Evolutionary conservation across 257 asterid genomes (phyloP), one percentile per base, ranked within the genome.

Genomic region (Rehmannia glutinosa): DNA sequence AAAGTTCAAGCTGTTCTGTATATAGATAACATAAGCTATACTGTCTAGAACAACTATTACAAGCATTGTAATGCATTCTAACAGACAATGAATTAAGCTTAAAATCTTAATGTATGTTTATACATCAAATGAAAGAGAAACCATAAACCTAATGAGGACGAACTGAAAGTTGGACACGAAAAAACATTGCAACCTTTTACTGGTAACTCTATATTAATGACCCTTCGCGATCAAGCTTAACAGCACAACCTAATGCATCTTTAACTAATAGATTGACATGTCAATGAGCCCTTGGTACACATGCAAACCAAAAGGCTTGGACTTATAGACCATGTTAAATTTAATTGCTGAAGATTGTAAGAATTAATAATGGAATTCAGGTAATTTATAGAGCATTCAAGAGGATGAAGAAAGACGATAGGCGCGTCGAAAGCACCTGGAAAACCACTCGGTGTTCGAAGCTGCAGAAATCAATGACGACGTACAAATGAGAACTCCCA

Each of bases 361-460:
- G 35, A 35, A 5, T 17, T 25, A 30, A 33, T 42, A 49, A 28
- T 2, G 23, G 30, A 17, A 55, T 4, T 52, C 27, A 60, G 20
- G 50, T 50, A 69, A 13, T 35, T 28, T 15, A 61, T 13, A 47
- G 57, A 72, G 64, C 17, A 32, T 13, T 24, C 19, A 52, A 45
- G 45, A 54, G 17, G 64, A 43, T 49, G 25, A 65, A 57, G 41
- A 55, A 64, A 45, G 12, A 70, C 24, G 6, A 28, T 25, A 61
- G 45, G 62, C 24, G 42, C 21, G 41, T 28, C 5, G 17, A 60
- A 52, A 75, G 63, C 78, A 93, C 97, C 99, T 90, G 97, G 82
- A 93, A 90, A 72, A 90, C 99, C 73, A 93, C 96, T 49, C 97
- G 89, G 80, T 90, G 99, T 76, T 93, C 99, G 55, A 90, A 93